These are phyloP conservation scores for Tolypocladium album DNA, from an alignment of 2,329 filamentous ascomycete species.

Conservation along the genomic window DNA sequence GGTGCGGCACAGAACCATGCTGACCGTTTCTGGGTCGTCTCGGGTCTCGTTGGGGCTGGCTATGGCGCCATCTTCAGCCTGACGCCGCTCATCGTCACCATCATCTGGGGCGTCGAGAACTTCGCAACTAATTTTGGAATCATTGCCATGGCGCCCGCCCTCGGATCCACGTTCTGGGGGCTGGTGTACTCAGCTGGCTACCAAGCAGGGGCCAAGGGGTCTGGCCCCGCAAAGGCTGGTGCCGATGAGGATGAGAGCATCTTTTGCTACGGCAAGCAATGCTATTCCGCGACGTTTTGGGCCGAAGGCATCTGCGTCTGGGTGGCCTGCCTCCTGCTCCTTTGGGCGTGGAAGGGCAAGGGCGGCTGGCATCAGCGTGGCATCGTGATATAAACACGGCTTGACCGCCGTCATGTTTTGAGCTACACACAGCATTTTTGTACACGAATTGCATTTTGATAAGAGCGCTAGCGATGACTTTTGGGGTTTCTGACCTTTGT, in stretches of 20 bases:
- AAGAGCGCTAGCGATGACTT: background rate
- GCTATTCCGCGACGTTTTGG: constrained; percentile 79
- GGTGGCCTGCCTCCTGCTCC: constrained; percentile 60
- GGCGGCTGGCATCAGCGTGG: constrained; percentile 68
- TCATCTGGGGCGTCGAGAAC: constrained; percentile 97
- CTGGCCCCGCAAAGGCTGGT: constrained; percentile 15
- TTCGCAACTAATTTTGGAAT: constrained; percentile 98
- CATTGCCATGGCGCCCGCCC: constrained; percentile 80
- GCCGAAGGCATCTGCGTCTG: constrained; percentile 73
- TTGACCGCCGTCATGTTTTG: too few species aligned
- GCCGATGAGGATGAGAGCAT: constrained; percentile 31
- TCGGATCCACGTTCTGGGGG: constrained; percentile 84
- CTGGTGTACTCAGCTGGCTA: constrained; percentile 78
- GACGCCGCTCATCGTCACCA: constrained; percentile 84
- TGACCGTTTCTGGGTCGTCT: constrained; percentile 77
- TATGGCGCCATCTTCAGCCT: constrained; percentile 89
- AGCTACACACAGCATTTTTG: background rate
- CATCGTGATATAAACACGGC: constrained; percentile 46
- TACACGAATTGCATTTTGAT: background rate
- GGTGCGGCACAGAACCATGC: constrained; percentile 64
- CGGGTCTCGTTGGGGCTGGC: constrained; percentile 73
- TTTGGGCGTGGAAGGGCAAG: constrained; percentile 72
- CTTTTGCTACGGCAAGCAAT: constrained; percentile 72
- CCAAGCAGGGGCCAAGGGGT: constrained; percentile 49
- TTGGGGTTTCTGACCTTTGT: background rate